Evolutionary conservation across 2,329 filamentous ascomycete species (phyloP).

Genomic region (Pyrenochaeta sp.): DNA sequence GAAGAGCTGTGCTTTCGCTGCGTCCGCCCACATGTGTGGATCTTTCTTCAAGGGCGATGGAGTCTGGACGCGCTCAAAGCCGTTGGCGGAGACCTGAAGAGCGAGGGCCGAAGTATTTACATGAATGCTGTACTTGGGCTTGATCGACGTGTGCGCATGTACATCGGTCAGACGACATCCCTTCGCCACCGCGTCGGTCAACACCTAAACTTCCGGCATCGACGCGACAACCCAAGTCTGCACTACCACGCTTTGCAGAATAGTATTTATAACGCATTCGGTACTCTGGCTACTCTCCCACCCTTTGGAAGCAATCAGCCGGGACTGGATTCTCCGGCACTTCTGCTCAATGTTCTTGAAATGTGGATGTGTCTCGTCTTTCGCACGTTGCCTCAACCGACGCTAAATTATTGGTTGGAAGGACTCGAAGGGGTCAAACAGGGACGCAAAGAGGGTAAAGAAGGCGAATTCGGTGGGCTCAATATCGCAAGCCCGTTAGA

Average conservation of each 20-base stretch:
- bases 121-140: constrained; percentile 33
- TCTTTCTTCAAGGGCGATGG: constrained; percentile 25
- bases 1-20: constrained; percentile 25
- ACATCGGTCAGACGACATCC: constrained; percentile 42
- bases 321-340: constrained; percentile 33
- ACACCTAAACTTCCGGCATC: constrained; percentile 45
- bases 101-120: constrained; percentile 32
- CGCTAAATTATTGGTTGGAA: constrained; percentile 33
- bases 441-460: constrained; percentile 12
- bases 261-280: constrained; percentile 37
- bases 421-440: constrained; percentile 2
- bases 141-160: constrained; percentile 33
- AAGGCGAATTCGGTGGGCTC: constrained; percentile 30
- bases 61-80: constrained; percentile 30
- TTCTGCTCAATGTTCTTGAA: constrained; percentile 44
- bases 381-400: constrained; percentile 26
- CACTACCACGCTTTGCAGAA: constrained; percentile 44
- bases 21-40: constrained; percentile 33
- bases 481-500: constrained; percentile 44
- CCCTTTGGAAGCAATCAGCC: constrained; percentile 17
- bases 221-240: constrained; percentile 42
- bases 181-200: constrained; percentile 35
- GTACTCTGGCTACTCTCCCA: constrained; percentile 28
- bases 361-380: constrained; percentile 48
- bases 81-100: constrained; percentile 33